Evolutionary conservation across 108 stramenopile species (phyloP), one percentile per base, ranked within the genome.

Genomic region (Cyclotella baltica): DNA sequence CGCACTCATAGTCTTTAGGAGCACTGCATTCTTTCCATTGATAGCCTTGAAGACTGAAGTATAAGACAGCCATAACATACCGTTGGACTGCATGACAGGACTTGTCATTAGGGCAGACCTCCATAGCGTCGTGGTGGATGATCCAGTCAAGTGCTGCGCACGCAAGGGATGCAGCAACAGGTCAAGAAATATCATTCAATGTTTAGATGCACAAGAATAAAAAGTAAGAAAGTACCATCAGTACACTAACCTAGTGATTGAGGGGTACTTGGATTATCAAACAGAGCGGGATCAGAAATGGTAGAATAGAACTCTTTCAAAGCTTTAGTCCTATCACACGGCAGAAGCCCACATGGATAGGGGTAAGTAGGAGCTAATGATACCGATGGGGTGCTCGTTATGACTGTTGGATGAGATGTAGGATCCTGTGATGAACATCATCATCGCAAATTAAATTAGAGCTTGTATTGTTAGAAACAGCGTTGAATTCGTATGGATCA

Each of bases 111-210:
- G 77, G 77, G 22, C 62, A 70, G 13, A 77, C 37, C 47, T 31
- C 34, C 77, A 77, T 70, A 0, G 56, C 13, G 63, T 77, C 77
- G 43, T 77, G 68, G 37, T 77, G 48, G 59, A 23, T 50, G 20
- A 77, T 77, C 77, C 77, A 77, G 29, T 77, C 69, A 0, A 77
- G 36, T 35, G 77, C 77, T n/a, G n/a, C n/a, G n/a, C n/a, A n/a
- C n/a, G n/a, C n/a, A n/a, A n/a, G n/a, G n/a, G n/a, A n/a, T n/a
- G n/a, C n/a, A n/a, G n/a, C n/a, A n/a, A n/a, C n/a, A n/a, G n/a
- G n/a, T n/a, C n/a, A n/a, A n/a, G n/a, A n/a, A n/a, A n/a, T n/a
- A n/a, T n/a, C n/a, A n/a, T n/a, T n/a, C n/a, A n/a, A n/a, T n/a
- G n/a, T n/a, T n/a, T n/a, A n/a, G n/a, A n/a, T n/a, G n/a, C n/a